Base-by-base conservation (phyloP, 2,329 filamentous ascomycete genomes). In the Didymella lethalis region DNA sequence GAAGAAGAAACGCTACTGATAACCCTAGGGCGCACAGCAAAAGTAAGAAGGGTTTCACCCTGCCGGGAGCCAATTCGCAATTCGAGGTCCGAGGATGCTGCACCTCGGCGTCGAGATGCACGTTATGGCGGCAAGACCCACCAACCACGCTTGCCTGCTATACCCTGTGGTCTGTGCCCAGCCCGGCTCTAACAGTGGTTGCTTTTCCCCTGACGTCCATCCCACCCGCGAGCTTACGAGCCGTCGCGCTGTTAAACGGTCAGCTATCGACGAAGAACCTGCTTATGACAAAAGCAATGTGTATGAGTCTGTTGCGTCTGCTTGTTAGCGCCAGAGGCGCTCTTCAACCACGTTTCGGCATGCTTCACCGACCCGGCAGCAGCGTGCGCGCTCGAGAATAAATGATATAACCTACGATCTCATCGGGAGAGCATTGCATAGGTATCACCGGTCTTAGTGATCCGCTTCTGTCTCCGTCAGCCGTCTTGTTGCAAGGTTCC, bases 191-290 rank as follows among this genome's bases (percentile, higher is more conserved):
- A 53, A 54, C 50, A 36, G 55, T 32, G 11, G 26, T 50, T 54
- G 56, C 56, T 59, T 59, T 57, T 59, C 56, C 56, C 50, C 50
- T 59, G 56, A 29, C 18, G 32, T 45, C 38, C 50, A 59, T 59
- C 56, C 56, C 55, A 58, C 55, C 41, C 40, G n/a, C 32, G 32
- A 36, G 32, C 7, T 6, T 36, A 36, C 32, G 32, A 36, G 32
- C 32, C 32, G 32, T 36, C 32, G 32, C 32, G 32, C 40, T 20
- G 26, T 20, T 23, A 16, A 18, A 51, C 11, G n/a, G 18, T 43
- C 32, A 25, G 46, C 34, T 59, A 54, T 36, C 50, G 32, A 36
- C 7, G 14, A 32, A 3, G 28, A 23, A 47, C 18, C 41, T 10
- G 43, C 18, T 41, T 10, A 43, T 59, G 50, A 54, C 50, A 59